These are phyloP conservation scores for Wickerhamiella sergipiensis DNA, from an alignment of 805 yeast species.

Conservation along the genomic window DNA sequence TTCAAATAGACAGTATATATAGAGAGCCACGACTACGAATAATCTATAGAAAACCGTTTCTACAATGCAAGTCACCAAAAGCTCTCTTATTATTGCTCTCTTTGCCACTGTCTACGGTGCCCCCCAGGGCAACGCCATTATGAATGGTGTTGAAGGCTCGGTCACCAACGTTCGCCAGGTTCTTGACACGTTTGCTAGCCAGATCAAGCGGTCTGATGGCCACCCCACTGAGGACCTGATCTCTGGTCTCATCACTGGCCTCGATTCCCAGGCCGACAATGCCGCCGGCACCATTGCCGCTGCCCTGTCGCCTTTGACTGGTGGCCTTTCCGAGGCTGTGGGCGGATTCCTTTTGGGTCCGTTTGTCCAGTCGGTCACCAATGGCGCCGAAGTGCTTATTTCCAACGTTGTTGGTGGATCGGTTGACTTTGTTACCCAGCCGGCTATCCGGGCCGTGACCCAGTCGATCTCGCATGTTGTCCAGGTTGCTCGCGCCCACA, in stretches of 20 bases:
- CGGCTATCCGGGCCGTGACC: conserved; percentile 15
- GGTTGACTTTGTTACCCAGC: conserved; percentile 19
- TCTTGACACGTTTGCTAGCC: conserved; percentile 11
- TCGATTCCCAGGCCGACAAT: conserved; percentile 25
- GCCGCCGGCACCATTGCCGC: conserved; percentile 14
- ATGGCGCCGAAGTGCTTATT: conserved; percentile 22
- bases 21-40: neutral
- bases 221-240: conserved; percentile 16
- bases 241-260: conserved; percentile 20
- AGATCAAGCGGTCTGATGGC: conserved; percentile 13
- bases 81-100: neutral
- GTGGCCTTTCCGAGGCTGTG: conserved; percentile 18
- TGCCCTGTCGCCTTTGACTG: conserved; percentile 16
- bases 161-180: conserved; percentile 13
- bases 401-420: conserved; percentile 19
- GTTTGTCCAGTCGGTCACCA: conserved; percentile 20
- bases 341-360: conserved; percentile 19
- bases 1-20: too few relatives aligned
- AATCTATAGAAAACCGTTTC: neutral
- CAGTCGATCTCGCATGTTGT: conserved; percentile 13
- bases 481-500: conserved; percentile 14
- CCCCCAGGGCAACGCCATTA: neutral
- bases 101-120: neutral
- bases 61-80: neutral
- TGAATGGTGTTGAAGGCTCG: conserved; percentile 12